These are phyloP conservation scores for Talaromyces sp. DNA, from an alignment of 2,329 filamentous ascomycete genomes.

Conservation along the genomic window DNA sequence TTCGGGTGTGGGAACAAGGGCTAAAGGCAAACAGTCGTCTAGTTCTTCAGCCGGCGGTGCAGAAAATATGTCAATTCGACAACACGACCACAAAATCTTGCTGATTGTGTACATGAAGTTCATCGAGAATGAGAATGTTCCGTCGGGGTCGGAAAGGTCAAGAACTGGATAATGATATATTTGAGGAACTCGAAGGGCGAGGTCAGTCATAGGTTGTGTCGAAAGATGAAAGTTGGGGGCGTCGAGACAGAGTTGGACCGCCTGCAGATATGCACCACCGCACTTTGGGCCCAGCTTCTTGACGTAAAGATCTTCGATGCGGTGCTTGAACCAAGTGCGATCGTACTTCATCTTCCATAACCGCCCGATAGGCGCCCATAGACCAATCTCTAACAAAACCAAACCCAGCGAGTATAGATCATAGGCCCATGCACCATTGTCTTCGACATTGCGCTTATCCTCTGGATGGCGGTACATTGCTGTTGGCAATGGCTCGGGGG, in stretches of 20 bases:
- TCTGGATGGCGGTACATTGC: constrained; percentile 66
- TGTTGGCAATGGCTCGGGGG: constrained; percentile 47
- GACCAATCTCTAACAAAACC: constrained; percentile 63
- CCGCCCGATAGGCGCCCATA: constrained; percentile 65
- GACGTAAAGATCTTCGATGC: constrained; percentile 65
- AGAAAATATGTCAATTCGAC: constrained; percentile 45
- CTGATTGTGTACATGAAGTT: constrained; percentile 48
- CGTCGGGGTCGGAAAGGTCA: constrained; percentile 44
- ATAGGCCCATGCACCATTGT: constrained; percentile 46
- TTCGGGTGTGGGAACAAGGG: constrained; percentile 40
- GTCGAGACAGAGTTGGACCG: constrained; percentile 63
- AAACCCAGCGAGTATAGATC: constrained; percentile 66
- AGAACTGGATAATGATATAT: constrained; percentile 47
- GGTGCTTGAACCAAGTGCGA: constrained; percentile 63
- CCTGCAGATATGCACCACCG: constrained; percentile 65
- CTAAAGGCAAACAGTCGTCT: constrained; percentile 46
- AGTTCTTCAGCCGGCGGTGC: constrained; percentile 44
- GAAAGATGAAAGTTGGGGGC: constrained; percentile 56
- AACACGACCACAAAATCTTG: constrained; percentile 47
- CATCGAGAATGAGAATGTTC: constrained; percentile 47
- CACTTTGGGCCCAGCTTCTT: constrained; percentile 65
- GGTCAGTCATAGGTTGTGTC: constrained; percentile 45
- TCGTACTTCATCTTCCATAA: constrained; percentile 68
- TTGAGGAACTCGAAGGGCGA: constrained; percentile 44
- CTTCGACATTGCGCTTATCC: constrained; percentile 42